Base-by-base conservation (phyloP, 805 yeast species). In the Clavispora vitiphila region DNA sequence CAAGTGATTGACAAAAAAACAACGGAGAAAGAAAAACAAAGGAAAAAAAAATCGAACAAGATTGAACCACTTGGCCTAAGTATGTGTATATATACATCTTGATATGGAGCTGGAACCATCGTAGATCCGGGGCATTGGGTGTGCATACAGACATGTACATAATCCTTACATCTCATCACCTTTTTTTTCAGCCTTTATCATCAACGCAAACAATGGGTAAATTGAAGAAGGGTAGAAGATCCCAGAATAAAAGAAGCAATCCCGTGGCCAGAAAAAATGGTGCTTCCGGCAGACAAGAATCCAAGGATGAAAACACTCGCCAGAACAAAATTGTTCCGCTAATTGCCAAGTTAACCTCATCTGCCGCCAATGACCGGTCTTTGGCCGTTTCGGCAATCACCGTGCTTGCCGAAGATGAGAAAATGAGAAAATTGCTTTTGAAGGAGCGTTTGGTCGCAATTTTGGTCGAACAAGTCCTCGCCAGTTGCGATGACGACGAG, bases 311-410 rank as follows among this genome's bases (percentile, higher is more conserved):
- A 36, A 56, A 55, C 14, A 54, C 75, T 15, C 69, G 77, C 37
- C 70, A 69, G 46, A 77, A 75, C 43, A 83, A 78, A 54, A 76
- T 88, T 44, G 57, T 77, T 24, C 93, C 96, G 1, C 64, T 90
- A 48, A 67, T 89, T 16, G 71, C 75, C 41, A 80, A 86, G 52
- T 65, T 90, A 42, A 65, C 75, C 39, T 76, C 88, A 3, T 62
- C 78, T 1, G 69, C 78, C 7, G 77, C 86, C 2, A 81, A 82
- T 55, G 96, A 90, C 45, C 74, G 87, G 44, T 72, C 85, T 0
- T 78, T 84, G 78, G 91, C 96, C 1, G 61, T 89, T 16, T 77
- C 82, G 9, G 81, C 93, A 3, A 78, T 89, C 32, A 72, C 82
- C 14, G 78, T 84, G 1, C 62, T 90, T 44, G 74, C 83, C 44